Percentiles rank a stretch among this genome's conserved stretches.
Conservation (phyloP, 2,329 filamentous ascomycete species). For the Aspergillus hiratsukae region DNA sequence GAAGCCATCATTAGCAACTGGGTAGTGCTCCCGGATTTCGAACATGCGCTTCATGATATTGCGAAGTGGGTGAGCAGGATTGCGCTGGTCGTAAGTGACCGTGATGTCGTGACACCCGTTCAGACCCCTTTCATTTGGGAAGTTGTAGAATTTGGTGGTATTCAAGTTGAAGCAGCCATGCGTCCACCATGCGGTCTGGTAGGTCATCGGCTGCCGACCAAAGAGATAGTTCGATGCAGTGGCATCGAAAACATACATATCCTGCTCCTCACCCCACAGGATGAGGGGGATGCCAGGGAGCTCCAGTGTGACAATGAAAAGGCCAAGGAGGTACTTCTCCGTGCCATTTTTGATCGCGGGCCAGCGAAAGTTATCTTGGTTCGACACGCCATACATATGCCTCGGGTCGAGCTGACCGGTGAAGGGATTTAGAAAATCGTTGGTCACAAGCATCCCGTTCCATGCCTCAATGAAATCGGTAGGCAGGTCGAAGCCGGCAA, state of each 20-base stretch:
- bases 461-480: conserved; percentile 52
- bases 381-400: conserved; percentile 60
- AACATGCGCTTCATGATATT: conserved; percentile 59
- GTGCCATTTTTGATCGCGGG: conserved; percentile 55
- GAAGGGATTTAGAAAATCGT: conserved; percentile 56
- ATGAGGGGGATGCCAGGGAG: conserved; percentile 59
- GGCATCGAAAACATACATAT: conserved; percentile 58
- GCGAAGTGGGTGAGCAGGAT: conserved; percentile 56
- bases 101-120: conserved; percentile 53
- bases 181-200: conserved; percentile 57
- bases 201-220: conserved; percentile 58
- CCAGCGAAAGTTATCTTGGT: conserved; percentile 63
- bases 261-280: conserved; percentile 64
- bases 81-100: conserved; percentile 57
- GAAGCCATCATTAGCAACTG: conserved; percentile 56
- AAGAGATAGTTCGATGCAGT: conserved; percentile 61
- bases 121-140: conserved; percentile 51
- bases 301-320: conserved; percentile 55
- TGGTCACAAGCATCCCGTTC: conserved; percentile 52
- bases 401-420: conserved; percentile 58
- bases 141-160: conserved; percentile 53
- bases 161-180: conserved; percentile 59
- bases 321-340: conserved; percentile 51
- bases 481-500: conserved; percentile 49
- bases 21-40: conserved; percentile 52